These are phyloP conservation scores for Monilinia aucupariae DNA, from an alignment of 2,329 filamentous ascomycete species.

Conservation along the genomic window DNA sequence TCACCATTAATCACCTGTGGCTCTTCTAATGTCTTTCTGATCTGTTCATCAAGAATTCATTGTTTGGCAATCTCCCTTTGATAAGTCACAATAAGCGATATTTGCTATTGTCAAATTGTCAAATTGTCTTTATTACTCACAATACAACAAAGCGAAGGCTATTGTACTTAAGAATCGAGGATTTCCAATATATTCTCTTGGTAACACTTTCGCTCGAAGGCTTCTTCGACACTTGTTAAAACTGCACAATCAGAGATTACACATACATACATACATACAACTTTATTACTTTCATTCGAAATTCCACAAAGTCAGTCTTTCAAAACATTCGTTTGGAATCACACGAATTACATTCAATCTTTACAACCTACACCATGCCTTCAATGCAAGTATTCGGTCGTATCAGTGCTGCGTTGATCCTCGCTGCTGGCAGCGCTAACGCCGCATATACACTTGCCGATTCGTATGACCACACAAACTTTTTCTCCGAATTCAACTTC, in stretches of 20 bases:
- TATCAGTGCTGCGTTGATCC: constrained; percentile 33
- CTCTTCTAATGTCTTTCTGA: background rate
- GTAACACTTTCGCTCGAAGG: background rate
- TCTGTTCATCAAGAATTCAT: background rate
- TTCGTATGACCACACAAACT: constrained; percentile 41
- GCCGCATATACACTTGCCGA: constrained; percentile 40
- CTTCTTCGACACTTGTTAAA: background rate
- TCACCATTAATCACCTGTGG: background rate
- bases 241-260: constrained; percentile 3
- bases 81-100: background rate
- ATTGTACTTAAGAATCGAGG: background rate
- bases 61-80: background rate
- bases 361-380: constrained; percentile 21
- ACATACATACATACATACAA: background rate
- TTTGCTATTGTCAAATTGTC: no score
- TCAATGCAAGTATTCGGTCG: constrained; percentile 25
- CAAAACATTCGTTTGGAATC: background rate
- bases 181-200: background rate
- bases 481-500: constrained; percentile 49
- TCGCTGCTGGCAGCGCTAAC: constrained; percentile 27
- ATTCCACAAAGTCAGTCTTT: background rate
- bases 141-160: background rate
- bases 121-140: constrained; percentile 5
- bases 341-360: background rate
- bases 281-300: constrained; percentile 9